Conservation (phyloP, 2,329 filamentous ascomycete species). For the Clarireedia hainanense region DNA sequence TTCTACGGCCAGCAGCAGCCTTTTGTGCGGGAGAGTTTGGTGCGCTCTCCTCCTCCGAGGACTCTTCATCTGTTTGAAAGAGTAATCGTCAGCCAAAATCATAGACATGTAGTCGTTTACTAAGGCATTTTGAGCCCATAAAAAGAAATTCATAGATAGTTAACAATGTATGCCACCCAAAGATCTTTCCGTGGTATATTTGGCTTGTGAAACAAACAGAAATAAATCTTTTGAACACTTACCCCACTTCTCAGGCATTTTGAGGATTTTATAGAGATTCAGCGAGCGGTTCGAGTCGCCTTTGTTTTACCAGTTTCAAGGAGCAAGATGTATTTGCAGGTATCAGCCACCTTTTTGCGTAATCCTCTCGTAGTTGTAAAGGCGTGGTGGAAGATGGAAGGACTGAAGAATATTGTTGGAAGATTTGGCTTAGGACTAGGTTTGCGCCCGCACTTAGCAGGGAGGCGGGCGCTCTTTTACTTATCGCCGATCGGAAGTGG, state of each 20-base stretch:
- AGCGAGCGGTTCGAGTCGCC: not conserved
- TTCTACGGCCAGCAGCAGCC: constrained; percentile 35
- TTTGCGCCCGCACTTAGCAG: constrained; percentile 6
- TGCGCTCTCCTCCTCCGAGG: constrained; percentile 36
- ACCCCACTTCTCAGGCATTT: constrained; percentile 31
- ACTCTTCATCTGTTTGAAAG: constrained; percentile 29
- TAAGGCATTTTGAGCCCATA: no score
- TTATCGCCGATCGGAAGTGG: not conserved
- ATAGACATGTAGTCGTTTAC: constrained; percentile 12
- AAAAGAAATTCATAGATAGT: no score
- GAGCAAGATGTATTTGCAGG: no score
- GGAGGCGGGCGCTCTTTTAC: not conserved
- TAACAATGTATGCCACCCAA: no score
- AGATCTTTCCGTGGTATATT: not conserved
- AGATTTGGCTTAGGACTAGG: not conserved
- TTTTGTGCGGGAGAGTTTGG: constrained; percentile 36
- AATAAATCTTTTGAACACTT: constrained; percentile 20
- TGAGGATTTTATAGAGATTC: constrained; percentile 9
- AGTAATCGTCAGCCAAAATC: constrained; percentile 26
- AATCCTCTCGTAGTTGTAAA: no score
- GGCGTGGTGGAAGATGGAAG: no score
- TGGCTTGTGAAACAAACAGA: not conserved
- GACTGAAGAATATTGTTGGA: not conserved
- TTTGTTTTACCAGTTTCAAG: not conserved
- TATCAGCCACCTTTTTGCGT: no score